These are phyloP conservation scores for Lactifluus volemus DNA, from an alignment of 768 basidiomycete genomes.

Conservation along the genomic window DNA sequence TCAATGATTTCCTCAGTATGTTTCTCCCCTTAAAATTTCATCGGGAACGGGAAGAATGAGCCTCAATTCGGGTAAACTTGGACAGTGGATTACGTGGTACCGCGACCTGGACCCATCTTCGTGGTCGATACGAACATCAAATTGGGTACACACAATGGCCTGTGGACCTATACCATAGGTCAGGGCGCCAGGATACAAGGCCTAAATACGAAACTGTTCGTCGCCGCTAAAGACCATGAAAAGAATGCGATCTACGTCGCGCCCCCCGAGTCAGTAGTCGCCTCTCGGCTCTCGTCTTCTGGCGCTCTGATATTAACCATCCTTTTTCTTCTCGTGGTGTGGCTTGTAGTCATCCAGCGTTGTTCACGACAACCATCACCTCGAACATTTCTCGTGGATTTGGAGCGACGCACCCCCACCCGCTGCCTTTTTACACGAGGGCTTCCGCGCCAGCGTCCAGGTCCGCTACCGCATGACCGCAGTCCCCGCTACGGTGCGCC, in stretches of 20 bases:
- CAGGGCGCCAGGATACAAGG: conserved; percentile 66
- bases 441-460: conserved; percentile 45
- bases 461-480: conserved; percentile 63
- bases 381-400: conserved; percentile 64
- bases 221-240: conserved; percentile 56
- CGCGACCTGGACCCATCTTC: conserved; percentile 62
- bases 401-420: conserved; percentile 53
- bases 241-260: conserved; percentile 70
- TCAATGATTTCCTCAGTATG: conserved; percentile 66
- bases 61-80: neutral
- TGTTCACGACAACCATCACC: conserved; percentile 32
- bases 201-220: conserved; percentile 54
- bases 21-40: neutral
- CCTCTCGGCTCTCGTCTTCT: neutral
- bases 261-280: conserved; percentile 45
- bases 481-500: conserved; percentile 25
- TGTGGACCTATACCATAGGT: conserved; percentile 84
- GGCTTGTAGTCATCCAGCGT: conserved; percentile 44
- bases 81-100: conserved; percentile 67
- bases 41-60: neutral
- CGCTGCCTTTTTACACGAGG: conserved; percentile 32
- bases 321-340: neutral
- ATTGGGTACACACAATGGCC: conserved; percentile 57
- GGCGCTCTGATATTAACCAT: neutral
- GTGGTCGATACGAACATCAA: conserved; percentile 44